These are phyloP conservation scores for Tolypocladium amazonense DNA, from an alignment of 2,329 filamentous ascomycete species.

Conservation along the genomic window DNA sequence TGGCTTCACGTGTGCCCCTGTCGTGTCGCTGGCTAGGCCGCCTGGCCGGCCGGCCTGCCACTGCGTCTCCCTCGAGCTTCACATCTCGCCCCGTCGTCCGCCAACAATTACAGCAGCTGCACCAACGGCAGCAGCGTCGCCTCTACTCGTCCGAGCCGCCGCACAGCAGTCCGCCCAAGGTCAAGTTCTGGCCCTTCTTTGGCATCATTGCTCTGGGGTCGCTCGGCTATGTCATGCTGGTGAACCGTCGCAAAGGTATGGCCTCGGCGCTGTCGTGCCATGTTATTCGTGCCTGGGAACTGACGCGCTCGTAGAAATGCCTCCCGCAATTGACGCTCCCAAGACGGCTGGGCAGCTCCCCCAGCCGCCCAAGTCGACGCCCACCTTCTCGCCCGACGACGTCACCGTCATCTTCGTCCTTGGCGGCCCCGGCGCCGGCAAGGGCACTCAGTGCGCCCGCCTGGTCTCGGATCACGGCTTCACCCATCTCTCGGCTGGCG, in stretches of 20 bases:
- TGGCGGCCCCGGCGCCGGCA: slow-evolving; percentile 88
- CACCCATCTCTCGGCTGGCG: slow-evolving; percentile 85
- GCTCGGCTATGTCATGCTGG: slow-evolving; percentile 38
- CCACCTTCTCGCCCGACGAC: slow-evolving; percentile 63
- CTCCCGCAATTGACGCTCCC: slow-evolving; percentile 21
- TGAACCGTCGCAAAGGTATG: slow-evolving; percentile 39
- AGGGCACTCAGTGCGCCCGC: slow-evolving; percentile 89
- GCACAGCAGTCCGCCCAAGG: slow-evolving; percentile 18
- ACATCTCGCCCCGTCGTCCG: slow-evolving; percentile 2
- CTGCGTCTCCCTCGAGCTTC: slow-evolving; percentile 5
- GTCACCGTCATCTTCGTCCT: slow-evolving; percentile 96
- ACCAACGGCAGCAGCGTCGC: slow-evolving; percentile 7
- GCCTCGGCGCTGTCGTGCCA: neutral
- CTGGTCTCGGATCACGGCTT: slow-evolving; percentile 84
- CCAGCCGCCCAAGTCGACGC: slow-evolving; percentile 42
- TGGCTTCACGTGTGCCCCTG: slow-evolving; percentile 22
- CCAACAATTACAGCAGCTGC: slow-evolving; percentile 1
- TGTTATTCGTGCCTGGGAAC: neutral
- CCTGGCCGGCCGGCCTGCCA: slow-evolving; percentile 6
- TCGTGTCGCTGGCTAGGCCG: slow-evolving; percentile 13
- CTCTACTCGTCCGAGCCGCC: slow-evolving; percentile 33
- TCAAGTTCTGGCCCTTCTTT: slow-evolving; percentile 52
- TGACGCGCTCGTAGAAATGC: slow-evolving; percentile 24
- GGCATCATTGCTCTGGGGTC: slow-evolving; percentile 36
- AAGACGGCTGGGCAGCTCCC: slow-evolving; percentile 31